A percentile compares a stretch with the other conserved stretches of the same genome.
phyloP scores from a whole-genome alignment of 2,329 filamentous ascomycete species.

The Sordariomycetes sp. region DNA sequence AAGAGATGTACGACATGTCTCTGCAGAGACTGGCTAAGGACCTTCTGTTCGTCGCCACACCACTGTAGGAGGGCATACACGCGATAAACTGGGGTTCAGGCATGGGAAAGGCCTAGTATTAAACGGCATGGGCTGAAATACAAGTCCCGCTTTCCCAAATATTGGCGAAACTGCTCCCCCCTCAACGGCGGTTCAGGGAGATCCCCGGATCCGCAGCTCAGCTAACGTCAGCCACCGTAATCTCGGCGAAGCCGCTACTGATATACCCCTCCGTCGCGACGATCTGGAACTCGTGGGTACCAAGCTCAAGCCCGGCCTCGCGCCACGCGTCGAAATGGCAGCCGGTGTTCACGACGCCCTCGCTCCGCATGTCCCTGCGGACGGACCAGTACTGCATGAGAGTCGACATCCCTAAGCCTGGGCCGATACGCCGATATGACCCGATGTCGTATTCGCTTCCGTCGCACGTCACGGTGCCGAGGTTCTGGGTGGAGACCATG shows the following conservation, averaged over 20 bases:
- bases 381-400: conserved; percentile 44
- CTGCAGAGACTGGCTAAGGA: no score
- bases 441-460: conserved; percentile 24
- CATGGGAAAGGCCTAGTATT: no score
- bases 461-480: conserved; percentile 23
- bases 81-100: no score
- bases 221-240: conserved; percentile 24
- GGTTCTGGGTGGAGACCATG: conserved; percentile 15
- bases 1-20: no score
- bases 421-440: background rate
- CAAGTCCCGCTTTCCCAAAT: no score
- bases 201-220: background rate
- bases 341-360: conserved; percentile 35
- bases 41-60: no score
- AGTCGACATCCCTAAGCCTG: background rate
- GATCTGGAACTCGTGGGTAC: conserved; percentile 40
- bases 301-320: conserved; percentile 32
- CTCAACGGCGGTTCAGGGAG: no score
- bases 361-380: conserved; percentile 33
- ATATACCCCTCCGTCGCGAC: conserved; percentile 42
- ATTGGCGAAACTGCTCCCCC: no score
- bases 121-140: no score
- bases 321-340: conserved; percentile 44
- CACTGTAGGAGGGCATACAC: no score
- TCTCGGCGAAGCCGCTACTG: conserved; percentile 33